A percentile compares a stretch with the other conserved stretches of the same genome.
Evolutionary conservation across 768 basidiomycete species (phyloP).

Genomic region (Xerocomellus chrysenteron): DNA sequence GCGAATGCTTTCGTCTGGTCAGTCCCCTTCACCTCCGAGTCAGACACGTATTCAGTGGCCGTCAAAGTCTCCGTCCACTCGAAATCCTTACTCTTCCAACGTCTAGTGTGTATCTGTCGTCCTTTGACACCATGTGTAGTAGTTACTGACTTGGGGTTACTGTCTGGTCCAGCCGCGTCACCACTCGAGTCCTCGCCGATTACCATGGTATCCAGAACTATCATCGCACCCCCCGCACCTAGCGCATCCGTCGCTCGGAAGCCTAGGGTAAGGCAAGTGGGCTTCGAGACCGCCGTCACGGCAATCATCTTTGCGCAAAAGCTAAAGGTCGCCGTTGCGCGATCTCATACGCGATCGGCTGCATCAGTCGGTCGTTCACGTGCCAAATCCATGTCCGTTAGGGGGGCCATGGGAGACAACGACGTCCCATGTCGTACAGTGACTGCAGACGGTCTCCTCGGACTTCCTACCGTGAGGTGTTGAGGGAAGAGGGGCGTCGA

Average conservation of each 20-base stretch:
- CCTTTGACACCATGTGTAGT: neutral
- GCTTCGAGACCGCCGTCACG: slow-evolving; percentile 24
- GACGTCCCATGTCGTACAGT: neutral
- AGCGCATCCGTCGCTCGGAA: neutral
- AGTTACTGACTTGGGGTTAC: neutral
- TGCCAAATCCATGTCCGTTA: slow-evolving; percentile 4
- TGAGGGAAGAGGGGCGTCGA: neutral
- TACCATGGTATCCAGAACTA: neutral
- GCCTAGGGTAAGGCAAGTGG: slow-evolving; percentile 10
- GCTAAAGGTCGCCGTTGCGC: slow-evolving; percentile 20
- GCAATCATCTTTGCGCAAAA: slow-evolving; percentile 23
- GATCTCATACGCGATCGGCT: neutral
- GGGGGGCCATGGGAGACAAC: neutral
- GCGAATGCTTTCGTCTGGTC: neutral
- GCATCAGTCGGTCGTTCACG: slow-evolving; percentile 1
- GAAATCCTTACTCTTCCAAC: neutral
- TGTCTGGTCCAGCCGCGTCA: neutral
- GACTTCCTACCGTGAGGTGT: neutral
- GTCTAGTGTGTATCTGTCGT: slow-evolving; percentile 4
- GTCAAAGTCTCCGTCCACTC: neutral
- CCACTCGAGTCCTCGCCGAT: neutral
- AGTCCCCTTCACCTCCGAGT: neutral
- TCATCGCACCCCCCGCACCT: neutral
- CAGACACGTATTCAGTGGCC: neutral
- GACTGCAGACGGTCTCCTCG: neutral